Percentiles rank a stretch among this genome's conserved stretches.
phyloP scores from a whole-genome alignment of 257 asterid species.

The Ilex asprella region DNA sequence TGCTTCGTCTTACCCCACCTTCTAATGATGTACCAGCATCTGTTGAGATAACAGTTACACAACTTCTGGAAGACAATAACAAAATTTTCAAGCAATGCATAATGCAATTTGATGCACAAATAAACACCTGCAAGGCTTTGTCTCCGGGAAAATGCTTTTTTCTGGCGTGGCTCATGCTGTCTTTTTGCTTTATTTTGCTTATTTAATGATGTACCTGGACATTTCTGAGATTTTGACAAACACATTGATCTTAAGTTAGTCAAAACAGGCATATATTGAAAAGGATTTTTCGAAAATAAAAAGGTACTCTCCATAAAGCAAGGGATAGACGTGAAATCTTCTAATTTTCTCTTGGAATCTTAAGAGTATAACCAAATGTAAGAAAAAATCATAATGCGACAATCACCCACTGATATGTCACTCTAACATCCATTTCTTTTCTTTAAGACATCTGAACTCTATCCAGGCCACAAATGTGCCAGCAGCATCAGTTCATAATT shows the following conservation, averaged over 20 bases:
- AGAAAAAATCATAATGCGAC: no score
- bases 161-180: constrained; percentile 13
- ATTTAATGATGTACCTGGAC: background rate
- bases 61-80: constrained; percentile 7
- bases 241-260: background rate
- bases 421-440: no score
- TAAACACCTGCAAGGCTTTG: constrained; percentile 78
- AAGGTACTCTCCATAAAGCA: no score
- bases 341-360: no score
- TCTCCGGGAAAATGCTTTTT: constrained; percentile 28
- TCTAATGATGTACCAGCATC: constrained; percentile 71
- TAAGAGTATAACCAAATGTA: no score
- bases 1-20: constrained; percentile 82
- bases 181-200: constrained; percentile 18
- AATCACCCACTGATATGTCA: no score
- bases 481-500: no score
- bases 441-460: no score
- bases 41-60: constrained; percentile 29
- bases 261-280: background rate
- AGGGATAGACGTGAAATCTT: no score
- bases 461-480: no score
- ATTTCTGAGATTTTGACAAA: constrained; percentile 11
- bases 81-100: constrained; percentile 5
- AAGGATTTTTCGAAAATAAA: no score
- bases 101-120: constrained; percentile 10